Base-by-base conservation (phyloP, 345 rosid genomes). In the Abelmoschus esculentus region DNA sequence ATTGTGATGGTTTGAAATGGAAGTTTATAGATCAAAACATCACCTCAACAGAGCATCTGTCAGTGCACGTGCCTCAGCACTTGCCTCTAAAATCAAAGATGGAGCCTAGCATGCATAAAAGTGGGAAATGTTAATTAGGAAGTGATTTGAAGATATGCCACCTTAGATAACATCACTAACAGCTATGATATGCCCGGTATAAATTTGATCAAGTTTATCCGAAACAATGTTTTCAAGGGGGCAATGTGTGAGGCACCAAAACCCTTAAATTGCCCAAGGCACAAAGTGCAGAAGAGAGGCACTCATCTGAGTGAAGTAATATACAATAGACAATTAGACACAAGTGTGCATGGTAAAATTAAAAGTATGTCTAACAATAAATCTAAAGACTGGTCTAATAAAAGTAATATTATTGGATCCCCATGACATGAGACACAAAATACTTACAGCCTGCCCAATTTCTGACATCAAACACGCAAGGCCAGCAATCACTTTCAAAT, bases 391-490 rank as follows among this genome's bases (percentile, higher is more conserved):
- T 9, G 13, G 13, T 40, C 29, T 19, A 62, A 42, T 19, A 63
- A 19, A 13, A 54, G 15, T n/a, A 64, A 29, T 19, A 36, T 46
- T 18, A 14, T 49, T 50, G 32, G 32, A 9, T 15, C 11, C 44
- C 36, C 70, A 63, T 36, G 67, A 50, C 70, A 63, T 36, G 67
- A 50, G 53, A 9, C 67, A 34, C 46, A 44, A 66, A 64, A 36
- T 54, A 84, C 93, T 87, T 77, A 93, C 97, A 70, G 98, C 97
- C 80, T 90, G 98, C 73, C 98, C 97, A 66, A 93, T 90, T 80
- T 93, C 96, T 36, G 97, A 87, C 89, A 93, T 78, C 84, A 93
- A 83, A 79, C 90, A 85, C 14, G 96, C 89, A 56, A 93, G 88
- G 73, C 98, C 98, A 76, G 84, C 84, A 74, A 91, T 83, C 65